Conservation (phyloP, 306 rosid genomes). For the Cyclanthera cordifolia region DNA sequence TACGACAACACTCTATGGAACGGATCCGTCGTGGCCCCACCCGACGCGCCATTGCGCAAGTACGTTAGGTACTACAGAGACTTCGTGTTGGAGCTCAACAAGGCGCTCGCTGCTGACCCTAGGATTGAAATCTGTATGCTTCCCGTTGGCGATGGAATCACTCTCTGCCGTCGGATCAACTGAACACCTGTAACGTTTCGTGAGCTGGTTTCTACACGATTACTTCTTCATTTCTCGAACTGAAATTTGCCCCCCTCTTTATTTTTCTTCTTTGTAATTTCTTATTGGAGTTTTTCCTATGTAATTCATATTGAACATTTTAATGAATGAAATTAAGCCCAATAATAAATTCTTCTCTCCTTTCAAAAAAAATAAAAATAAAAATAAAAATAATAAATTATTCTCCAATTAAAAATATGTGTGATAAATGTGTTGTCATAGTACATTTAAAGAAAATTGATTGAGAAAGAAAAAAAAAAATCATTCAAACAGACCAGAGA, state of each 20-base stretch:
- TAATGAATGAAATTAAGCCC: neutral
- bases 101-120: conserved; percentile 75
- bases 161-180: conserved; percentile 13
- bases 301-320: neutral
- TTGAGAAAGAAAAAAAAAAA: too few species aligned
- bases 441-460: too few species aligned
- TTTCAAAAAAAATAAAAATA: too few species aligned
- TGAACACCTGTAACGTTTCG: neutral
- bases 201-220: neutral
- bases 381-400: too few species aligned
- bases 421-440: too few species aligned
- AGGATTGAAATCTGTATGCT: conserved; percentile 76
- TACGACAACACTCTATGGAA: conserved; percentile 93
- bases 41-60: conserved; percentile 75
- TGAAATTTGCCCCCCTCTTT: neutral
- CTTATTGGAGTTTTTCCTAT: too few species aligned
- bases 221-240: neutral
- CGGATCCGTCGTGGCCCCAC: conserved; percentile 82
- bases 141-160: conserved; percentile 14
- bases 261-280: too few species aligned
- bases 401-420: too few species aligned
- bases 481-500: too few species aligned
- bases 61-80: conserved; percentile 80
- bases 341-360: too few species aligned
- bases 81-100: conserved; percentile 80